phyloP scores from a whole-genome alignment of 1,284 basidiomycete genomes.

The Boletellus sp. region DNA sequence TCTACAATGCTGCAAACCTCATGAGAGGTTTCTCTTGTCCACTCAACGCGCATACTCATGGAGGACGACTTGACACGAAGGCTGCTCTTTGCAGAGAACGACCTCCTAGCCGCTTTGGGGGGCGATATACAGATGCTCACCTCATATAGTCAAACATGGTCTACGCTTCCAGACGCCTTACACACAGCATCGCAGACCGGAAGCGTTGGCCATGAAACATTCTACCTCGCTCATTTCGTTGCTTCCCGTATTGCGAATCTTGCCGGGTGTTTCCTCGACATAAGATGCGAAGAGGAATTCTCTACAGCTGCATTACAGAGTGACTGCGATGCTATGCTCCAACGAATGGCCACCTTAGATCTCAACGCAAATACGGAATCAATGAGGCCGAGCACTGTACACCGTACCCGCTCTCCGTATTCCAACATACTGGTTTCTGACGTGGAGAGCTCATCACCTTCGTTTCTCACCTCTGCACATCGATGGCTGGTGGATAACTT shows the following conservation, averaged over 20 bases:
- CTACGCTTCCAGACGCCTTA: not conserved
- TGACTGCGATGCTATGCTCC: constrained; percentile 14
- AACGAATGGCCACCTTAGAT: constrained; percentile 1
- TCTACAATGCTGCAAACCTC: not conserved
- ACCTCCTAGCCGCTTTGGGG: constrained; percentile 5
- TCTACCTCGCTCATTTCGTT: not conserved
- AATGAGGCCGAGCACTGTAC: too few species aligned
- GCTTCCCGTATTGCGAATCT: constrained; percentile 10
- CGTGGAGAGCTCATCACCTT: not conserved
- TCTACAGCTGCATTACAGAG: not conserved
- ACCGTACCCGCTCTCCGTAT: not conserved
- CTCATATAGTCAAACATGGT: constrained; percentile 10
- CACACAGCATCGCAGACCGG: not conserved
- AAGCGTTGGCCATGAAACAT: not conserved
- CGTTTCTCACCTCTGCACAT: not conserved
- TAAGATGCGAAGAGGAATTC: not conserved
- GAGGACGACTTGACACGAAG: constrained; percentile 4
- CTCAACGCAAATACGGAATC: not conserved
- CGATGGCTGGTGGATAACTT: constrained; percentile 43
- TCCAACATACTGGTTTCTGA: not conserved
- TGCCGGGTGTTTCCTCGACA: constrained; percentile 8
- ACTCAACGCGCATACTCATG: not conserved
- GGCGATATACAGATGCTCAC: not conserved
- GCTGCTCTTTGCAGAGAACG: constrained; percentile 2
- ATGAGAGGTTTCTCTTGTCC: too few species aligned